These are phyloP conservation scores for Metschnikowia cubensis DNA, from an alignment of 805 yeast genomes.

Conservation along the genomic window DNA sequence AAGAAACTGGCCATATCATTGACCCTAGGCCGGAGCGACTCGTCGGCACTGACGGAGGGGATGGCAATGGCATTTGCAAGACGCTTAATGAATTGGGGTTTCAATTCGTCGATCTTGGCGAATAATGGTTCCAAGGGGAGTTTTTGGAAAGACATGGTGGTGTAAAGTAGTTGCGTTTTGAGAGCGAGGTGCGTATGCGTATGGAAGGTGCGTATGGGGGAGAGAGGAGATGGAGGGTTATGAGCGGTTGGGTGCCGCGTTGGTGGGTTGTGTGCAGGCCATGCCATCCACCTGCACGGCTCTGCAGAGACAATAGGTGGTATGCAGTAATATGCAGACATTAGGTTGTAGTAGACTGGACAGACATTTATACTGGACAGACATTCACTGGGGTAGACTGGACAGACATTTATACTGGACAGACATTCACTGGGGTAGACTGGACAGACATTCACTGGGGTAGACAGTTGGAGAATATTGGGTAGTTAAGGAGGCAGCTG, in stretches of 20 bases:
- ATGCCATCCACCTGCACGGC: not conserved
- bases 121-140: conserved; percentile 46
- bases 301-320: not conserved
- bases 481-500: too few species aligned
- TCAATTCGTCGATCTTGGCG: conserved; percentile 65
- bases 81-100: conserved; percentile 69
- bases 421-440: too few species aligned
- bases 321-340: too few species aligned
- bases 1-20: conserved; percentile 86
- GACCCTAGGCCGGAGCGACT: conserved; percentile 80
- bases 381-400: too few species aligned
- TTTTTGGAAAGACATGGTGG: conserved; percentile 37
- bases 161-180: too few species aligned
- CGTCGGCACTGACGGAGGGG: conserved; percentile 93
- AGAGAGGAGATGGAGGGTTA: not conserved
- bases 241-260: not conserved
- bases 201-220: not conserved
- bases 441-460: too few species aligned
- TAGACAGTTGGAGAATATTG: too few species aligned
- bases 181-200: too few species aligned
- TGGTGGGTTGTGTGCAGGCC: not conserved
- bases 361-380: too few species aligned
- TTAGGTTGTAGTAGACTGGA: too few species aligned
- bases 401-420: too few species aligned
- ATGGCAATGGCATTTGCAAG: conserved; percentile 84